These are phyloP conservation scores for Tripterygium wilfordii DNA, from an alignment of 177 flowering plant species.

Conservation along the genomic window DNA sequence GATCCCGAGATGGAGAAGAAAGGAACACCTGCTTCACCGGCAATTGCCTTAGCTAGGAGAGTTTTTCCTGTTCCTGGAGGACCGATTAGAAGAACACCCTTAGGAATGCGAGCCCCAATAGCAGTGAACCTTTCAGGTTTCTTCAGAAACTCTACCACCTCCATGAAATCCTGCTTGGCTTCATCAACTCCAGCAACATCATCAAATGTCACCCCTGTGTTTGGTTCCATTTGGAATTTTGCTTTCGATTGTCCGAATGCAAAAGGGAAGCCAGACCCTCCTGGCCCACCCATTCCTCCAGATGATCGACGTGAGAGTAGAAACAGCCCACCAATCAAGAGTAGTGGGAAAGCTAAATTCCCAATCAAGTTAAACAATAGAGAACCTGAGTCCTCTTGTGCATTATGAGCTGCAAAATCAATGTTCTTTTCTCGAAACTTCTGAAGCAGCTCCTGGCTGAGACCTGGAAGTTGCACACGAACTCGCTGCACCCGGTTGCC, in stretches of 20 bases:
- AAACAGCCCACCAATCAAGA: conserved; percentile 87
- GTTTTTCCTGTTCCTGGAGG: conserved; percentile 55
- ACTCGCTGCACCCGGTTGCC: conserved; percentile 94
- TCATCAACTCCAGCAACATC: conserved; percentile 99
- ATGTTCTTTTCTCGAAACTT: conserved; percentile 92
- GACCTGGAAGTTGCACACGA: conserved; percentile 95
- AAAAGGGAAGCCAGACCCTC: conserved; percentile 92
- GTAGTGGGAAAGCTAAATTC: conserved; percentile 81
- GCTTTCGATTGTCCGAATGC: conserved; percentile 89
- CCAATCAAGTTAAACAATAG: conserved; percentile 77
- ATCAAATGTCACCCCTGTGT: conserved; percentile 96
- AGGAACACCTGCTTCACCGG: conserved; percentile 52
- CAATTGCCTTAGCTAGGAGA: conserved; percentile 47
- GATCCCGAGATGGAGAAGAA: conserved; percentile 45
- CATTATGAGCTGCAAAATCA: conserved; percentile 97
- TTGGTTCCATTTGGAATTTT: conserved; percentile 98
- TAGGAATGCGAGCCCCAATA: conserved; percentile 95
- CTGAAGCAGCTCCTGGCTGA: conserved; percentile 94
- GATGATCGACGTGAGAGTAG: conserved; percentile 87
- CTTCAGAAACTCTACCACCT: conserved; percentile 94
- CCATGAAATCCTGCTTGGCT: conserved; percentile 97
- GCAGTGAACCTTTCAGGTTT: conserved; percentile 97
- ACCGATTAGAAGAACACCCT: conserved; percentile 79
- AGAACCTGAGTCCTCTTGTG: conserved; percentile 93
- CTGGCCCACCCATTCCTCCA: conserved; percentile 98